A percentile compares a stretch with the other conserved stretches of the same genome.
phyloP scores from a whole-genome alignment of 2,329 filamentous ascomycete genomes.

The Corniculantispora saksenae region DNA sequence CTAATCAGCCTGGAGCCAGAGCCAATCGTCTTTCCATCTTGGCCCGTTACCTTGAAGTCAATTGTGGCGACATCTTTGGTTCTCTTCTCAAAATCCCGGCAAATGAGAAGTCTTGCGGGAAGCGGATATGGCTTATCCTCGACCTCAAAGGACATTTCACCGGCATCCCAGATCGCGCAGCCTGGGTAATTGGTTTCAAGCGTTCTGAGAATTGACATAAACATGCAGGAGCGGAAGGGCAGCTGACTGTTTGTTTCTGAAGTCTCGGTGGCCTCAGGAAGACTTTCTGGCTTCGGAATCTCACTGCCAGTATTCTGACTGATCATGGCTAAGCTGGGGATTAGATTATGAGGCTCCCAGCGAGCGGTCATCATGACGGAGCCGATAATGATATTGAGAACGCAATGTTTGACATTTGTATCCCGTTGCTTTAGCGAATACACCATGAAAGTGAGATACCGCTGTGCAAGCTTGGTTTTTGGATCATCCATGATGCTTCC shows the following conservation, averaged over 20 bases:
- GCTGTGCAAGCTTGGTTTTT: not conserved
- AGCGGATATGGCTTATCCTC: not conserved
- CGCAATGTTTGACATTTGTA: not conserved
- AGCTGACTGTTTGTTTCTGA: not conserved
- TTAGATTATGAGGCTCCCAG: not conserved
- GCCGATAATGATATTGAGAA: not conserved
- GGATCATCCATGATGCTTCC: not conserved
- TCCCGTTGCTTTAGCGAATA: not conserved
- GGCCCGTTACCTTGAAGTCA: not conserved
- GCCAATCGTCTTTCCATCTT: not conserved
- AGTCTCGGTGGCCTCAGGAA: no score
- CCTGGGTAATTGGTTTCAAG: constrained; percentile 8
- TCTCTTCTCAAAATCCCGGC: not conserved
- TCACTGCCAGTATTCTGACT: not conserved
- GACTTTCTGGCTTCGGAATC: not conserved
- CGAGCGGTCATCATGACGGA: not conserved
- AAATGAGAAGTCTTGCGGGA: not conserved
- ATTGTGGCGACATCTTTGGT: not conserved
- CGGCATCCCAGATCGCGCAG: constrained; percentile 2
- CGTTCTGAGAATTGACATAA: not conserved
- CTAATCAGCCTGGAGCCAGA: not conserved
- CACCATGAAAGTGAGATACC: not conserved
- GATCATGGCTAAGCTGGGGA: not conserved
- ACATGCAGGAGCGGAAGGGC: not conserved
- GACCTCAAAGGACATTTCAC: not conserved